These are phyloP conservation scores for Fistulifera solaris DNA, from an alignment of 108 stramenopile genomes.

Conservation along the genomic window DNA sequence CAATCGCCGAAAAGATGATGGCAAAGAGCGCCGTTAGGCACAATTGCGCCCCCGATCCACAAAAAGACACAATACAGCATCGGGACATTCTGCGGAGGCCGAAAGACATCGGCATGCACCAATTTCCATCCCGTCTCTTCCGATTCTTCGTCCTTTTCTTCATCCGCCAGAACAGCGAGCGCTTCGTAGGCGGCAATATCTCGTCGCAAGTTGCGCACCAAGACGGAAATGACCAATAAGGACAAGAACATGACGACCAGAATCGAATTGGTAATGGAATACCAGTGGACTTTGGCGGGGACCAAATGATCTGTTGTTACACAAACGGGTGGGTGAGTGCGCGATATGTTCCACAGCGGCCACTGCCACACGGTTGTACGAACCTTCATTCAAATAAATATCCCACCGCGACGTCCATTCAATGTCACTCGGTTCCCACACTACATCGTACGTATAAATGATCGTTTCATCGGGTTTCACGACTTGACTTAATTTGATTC, in stretches of 20 bases:
- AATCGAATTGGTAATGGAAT: slow-evolving; percentile 92
- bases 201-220: slow-evolving; percentile 90
- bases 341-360: too few relatives aligned
- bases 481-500: slow-evolving; percentile 35
- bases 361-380: too few relatives aligned
- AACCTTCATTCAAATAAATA: slow-evolving; percentile 80
- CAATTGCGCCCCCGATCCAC: slow-evolving; percentile 90
- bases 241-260: slow-evolving; percentile 94
- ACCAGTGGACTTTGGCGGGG: slow-evolving; percentile 96
- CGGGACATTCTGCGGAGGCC: slow-evolving; percentile 85
- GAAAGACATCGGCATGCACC: slow-evolving; percentile 99
- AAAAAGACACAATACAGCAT: slow-evolving; percentile 95
- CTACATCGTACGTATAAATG: slow-evolving; percentile 97
- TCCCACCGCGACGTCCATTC: slow-evolving; percentile 98
- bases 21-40: slow-evolving; percentile 49
- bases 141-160: slow-evolving; percentile 83
- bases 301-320: slow-evolving; percentile 77
- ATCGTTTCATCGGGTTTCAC: slow-evolving; percentile 53
- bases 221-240: slow-evolving; percentile 85
- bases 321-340: too few relatives aligned
- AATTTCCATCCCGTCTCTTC: slow-evolving; percentile 98
- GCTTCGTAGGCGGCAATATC: slow-evolving; percentile 97
- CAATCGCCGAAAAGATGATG: slow-evolving; percentile 81
- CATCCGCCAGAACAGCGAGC: slow-evolving; percentile 76
- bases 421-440: slow-evolving; percentile 82